Percentiles rank a stretch among this genome's conserved stretches.
phyloP scores from a whole-genome alignment of 768 basidiomycete species.

The Termitomyces sp. region DNA sequence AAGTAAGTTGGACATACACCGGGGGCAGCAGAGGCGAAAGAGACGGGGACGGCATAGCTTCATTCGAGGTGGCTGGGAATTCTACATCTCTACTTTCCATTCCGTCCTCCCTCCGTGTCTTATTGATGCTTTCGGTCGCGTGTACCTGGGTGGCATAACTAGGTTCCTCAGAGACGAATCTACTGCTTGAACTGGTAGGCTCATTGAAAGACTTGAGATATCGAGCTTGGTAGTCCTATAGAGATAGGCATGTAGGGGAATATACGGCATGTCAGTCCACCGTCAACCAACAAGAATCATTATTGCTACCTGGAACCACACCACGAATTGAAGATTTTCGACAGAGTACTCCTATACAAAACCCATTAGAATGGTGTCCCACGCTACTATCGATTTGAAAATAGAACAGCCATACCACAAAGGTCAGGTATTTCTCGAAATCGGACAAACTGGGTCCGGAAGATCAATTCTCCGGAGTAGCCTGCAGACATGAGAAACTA shows the following conservation, averaged over 20 bases:
- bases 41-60: slow-evolving; percentile 3
- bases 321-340: slow-evolving; percentile 29
- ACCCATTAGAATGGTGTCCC: slow-evolving; percentile 19
- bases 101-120: slow-evolving; percentile 15
- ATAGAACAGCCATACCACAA: slow-evolving; percentile 19
- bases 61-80: slow-evolving; percentile 1
- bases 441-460: slow-evolving; percentile 22
- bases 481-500: not conserved
- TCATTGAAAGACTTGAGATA: slow-evolving; percentile 24
- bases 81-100: not conserved
- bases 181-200: slow-evolving; percentile 17
- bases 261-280: slow-evolving; percentile 3
- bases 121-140: slow-evolving; percentile 11
- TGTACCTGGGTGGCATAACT: slow-evolving; percentile 7
- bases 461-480: not conserved
- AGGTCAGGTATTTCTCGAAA: slow-evolving; percentile 22
- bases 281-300: not conserved
- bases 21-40: slow-evolving; percentile 7
- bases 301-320: slow-evolving; percentile 29
- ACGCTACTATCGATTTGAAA: not conserved
- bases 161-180: slow-evolving; percentile 15
- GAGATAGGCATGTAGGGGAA: not conserved
- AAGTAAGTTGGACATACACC: slow-evolving; percentile 12
- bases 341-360: slow-evolving; percentile 23
- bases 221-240: slow-evolving; percentile 30